Evolutionary conservation across 2,329 filamentous ascomycete species (phyloP), one percentile per base, ranked within the genome.

Genomic region (Penicillium expansum): DNA sequence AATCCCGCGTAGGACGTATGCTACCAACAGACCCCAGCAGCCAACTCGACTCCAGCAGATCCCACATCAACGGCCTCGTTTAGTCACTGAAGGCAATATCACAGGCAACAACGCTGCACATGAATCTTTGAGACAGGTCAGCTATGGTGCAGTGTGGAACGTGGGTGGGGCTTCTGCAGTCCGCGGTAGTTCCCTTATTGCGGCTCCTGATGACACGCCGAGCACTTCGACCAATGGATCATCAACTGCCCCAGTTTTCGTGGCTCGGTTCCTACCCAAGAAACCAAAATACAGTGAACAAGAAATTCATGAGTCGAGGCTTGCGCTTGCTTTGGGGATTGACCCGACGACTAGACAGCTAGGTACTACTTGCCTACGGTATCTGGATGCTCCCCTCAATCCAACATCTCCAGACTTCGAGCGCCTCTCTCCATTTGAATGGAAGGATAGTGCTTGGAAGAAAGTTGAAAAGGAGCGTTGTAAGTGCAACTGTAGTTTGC

Each of bases 321-420:
- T 99, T 54, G 92, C 92, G 9, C 78, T 87, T 16, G 94, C 94
- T 3, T 80, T 97, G 50, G 83, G 90, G n/a, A 82, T 97, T 58
- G 86, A 96, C 69, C 86, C 85, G 44, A 79, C 83, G 30, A 80
- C 82, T 27, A 84, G 85, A 59, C 78, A 96, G 14, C 79, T 96
- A 30, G 81, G 82, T 39, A 86, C 85, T 38, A 86, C 85, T 52
- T 71, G 65, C 52, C 55, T 62, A n/a, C 41, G 48, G 35, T 62
- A 56, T 53, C 47, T 61, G 32, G 61, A 68, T 32, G 58, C 53
- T 20, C 64, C 59, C 22, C 66, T 66, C 32, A 66, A 59, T 59
- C 66, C 67, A 33, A 60, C 64, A 6, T 69, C 62, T 18, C 59
- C 62, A 24, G 52, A 66, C 43, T 69, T 68, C 57, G 74, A 72